Base-by-base conservation (phyloP, 805 yeast species). In the Wickerhamiella nectarea region DNA sequence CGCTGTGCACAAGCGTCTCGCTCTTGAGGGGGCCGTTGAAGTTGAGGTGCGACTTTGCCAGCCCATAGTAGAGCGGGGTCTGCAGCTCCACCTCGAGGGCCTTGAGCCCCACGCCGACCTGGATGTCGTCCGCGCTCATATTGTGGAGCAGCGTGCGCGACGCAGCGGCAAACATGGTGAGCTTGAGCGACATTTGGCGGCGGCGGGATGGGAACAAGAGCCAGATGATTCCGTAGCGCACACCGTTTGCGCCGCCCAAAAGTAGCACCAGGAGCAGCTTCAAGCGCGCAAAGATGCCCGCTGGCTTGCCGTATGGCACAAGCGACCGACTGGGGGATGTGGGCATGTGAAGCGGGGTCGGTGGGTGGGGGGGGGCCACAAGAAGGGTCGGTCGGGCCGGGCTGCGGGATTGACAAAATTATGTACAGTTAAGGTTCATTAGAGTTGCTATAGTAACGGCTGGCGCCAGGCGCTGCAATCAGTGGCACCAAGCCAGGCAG, bases 111-210 rank as follows among this genome's bases (percentile, higher is more conserved):
- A 52, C 46, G 31, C 48, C 46, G 46, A 94, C 78, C 69, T 86
- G 94, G 50, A 87, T 68, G 64, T 95, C 96, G 46, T 94, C 95
- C 11, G 43, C 33, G 10, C 33, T 6, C 43, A 39, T 39, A 20
- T 28, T 8, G n/a, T 8, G 11, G 18, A 39, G 37, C 17, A 39
- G 37, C 9, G 43, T 39, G 22, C 43, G 43, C 21, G 37, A 31
- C 12, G 43, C 43, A 15, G 43, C 43, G 14, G 43, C 36, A 33
- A 39, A 39, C 43, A 39, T 39, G 17, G 29, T 26, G 18, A 39
- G 31, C 7, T 10, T 14, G 12, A 39, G 37, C 21, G 29, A 12
- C 31, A 19, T n/a, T 22, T 15, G 26, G 15, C 43, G 36, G 8
- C 31, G 31, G 17, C 37, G 28, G 20, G 29, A 26, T 33, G 20